Evolutionary conservation across 108 stramenopile species (phyloP).

Genomic region (Stephanodiscus triporus): DNA sequence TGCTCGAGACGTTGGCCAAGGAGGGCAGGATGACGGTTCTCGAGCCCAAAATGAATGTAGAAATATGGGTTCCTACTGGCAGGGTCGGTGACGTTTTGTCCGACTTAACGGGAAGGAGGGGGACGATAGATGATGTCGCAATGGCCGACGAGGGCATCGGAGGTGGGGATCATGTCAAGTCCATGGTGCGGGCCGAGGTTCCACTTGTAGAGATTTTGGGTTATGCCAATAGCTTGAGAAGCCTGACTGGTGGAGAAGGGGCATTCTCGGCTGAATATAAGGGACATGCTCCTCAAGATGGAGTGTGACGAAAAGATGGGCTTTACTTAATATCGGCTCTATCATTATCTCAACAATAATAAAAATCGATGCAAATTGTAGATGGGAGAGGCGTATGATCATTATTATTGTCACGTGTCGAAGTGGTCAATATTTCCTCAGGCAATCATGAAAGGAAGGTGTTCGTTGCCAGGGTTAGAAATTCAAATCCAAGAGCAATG

Average conservation of each 20-base stretch:
- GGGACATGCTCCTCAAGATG: constrained; percentile 55
- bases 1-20: constrained; percentile 40
- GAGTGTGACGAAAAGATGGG: neutral
- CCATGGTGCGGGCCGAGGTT: constrained; percentile 80
- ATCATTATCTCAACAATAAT: neutral
- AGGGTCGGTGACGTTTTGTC: constrained; percentile 86
- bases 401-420: too few relatives aligned
- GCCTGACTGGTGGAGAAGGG: constrained; percentile 85
- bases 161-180: constrained; percentile 52
- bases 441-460: too few relatives aligned
- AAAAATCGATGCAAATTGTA: too few relatives aligned
- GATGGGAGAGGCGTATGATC: too few relatives aligned
- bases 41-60: constrained; percentile 88
- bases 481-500: too few relatives aligned
- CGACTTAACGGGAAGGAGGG: constrained; percentile 82
- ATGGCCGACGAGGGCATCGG: constrained; percentile 52
- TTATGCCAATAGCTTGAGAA: constrained; percentile 83
- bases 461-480: too few relatives aligned
- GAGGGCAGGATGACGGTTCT: constrained; percentile 50
- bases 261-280: constrained; percentile 87
- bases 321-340: neutral
- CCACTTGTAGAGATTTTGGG: constrained; percentile 87
- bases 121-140: constrained; percentile 82
- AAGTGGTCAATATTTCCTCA: too few relatives aligned
- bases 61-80: constrained; percentile 73